A percentile compares a stretch with the other conserved stretches of the same genome.
phyloP scores from a whole-genome alignment of 495 filamentous ascomycete species.

The Aspergillus sclerotiicarbonarius region DNA sequence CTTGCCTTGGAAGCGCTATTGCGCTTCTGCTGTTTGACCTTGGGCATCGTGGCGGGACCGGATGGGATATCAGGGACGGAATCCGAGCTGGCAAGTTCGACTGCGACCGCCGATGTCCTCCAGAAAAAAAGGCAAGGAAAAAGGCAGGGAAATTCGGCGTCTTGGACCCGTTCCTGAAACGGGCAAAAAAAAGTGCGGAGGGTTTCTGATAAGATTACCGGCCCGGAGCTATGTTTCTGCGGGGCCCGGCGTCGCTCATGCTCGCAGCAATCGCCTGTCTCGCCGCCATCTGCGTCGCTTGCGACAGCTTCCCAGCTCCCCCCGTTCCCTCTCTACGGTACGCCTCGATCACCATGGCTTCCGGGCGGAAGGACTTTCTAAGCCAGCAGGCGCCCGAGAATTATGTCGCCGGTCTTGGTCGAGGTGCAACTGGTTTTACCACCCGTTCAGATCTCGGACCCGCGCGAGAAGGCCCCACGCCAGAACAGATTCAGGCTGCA shows the following conservation, averaged over 20 bases:
- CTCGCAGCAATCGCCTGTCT: slow-evolving; percentile 1
- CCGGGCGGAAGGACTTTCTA: slow-evolving; percentile 83
- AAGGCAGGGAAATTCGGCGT: too few relatives aligned
- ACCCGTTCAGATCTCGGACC: slow-evolving; percentile 96
- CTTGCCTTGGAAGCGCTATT: slow-evolving; percentile 46
- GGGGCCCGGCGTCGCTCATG: slow-evolving; percentile 2
- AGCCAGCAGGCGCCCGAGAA: slow-evolving; percentile 92
- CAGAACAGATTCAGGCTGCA: slow-evolving; percentile 97
- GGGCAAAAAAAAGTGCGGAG: slow-evolving; percentile 13
- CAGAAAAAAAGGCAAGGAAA: too few relatives aligned
- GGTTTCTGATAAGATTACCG: slow-evolving; percentile 43
- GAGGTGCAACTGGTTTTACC: slow-evolving; percentile 97
- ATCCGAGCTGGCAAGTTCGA: too few relatives aligned
- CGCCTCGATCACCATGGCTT: slow-evolving; percentile 54
- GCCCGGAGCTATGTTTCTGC: slow-evolving; percentile 34
- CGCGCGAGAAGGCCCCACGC: slow-evolving; percentile 92
- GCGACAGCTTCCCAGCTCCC: background rate
- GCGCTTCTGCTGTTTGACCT: slow-evolving; percentile 55
- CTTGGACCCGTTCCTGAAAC: background rate
- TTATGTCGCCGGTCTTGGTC: slow-evolving; percentile 96
- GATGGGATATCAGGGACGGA: too few relatives aligned
- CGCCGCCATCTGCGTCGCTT: background rate
- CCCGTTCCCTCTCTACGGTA: background rate
- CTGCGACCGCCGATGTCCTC: too few relatives aligned
- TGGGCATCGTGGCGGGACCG: slow-evolving; percentile 24